A percentile compares a stretch with the other conserved stretches of the same genome.
These are phyloP conservation scores for Fagopyrum homotropicum DNA, from an alignment of 148 eudicot genomes.

Conservation along the genomic window DNA sequence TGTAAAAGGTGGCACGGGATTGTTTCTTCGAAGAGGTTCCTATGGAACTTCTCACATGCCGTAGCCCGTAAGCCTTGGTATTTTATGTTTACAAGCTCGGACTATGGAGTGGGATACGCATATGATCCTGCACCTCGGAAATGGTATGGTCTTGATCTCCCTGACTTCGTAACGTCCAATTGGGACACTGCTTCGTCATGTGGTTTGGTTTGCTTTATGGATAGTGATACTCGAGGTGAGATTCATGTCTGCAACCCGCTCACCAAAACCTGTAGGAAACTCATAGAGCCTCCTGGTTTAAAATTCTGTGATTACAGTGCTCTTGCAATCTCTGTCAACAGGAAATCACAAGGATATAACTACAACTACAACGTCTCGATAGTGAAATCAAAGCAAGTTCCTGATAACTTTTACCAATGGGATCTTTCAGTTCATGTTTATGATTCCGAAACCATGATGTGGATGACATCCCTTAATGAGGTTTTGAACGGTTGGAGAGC, in stretches of 20 bases:
- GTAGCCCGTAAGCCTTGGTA: slow-evolving; percentile 78
- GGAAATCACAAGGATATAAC: slow-evolving; percentile 25
- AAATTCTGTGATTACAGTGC: slow-evolving; percentile 64
- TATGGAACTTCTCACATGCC: slow-evolving; percentile 48
- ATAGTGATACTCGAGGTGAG: slow-evolving; percentile 53
- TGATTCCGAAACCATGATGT: slow-evolving; percentile 47
- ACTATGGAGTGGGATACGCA: slow-evolving; percentile 69
- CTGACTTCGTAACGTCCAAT: slow-evolving; percentile 61
- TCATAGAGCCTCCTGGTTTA: slow-evolving; percentile 52
- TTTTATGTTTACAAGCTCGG: slow-evolving; percentile 85
- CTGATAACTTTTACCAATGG: slow-evolving; percentile 62
- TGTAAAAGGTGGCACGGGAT: slow-evolving; percentile 87
- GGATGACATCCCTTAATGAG: slow-evolving; percentile 53
- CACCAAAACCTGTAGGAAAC: slow-evolving; percentile 35
- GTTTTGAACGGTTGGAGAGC: slow-evolving; percentile 75
- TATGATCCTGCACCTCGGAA: slow-evolving; percentile 71
- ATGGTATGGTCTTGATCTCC: slow-evolving; percentile 78
- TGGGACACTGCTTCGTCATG: slow-evolving; percentile 84
- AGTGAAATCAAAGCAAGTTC: slow-evolving; percentile 81
- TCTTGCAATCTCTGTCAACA: slow-evolving; percentile 56
- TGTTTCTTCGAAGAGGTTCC: slow-evolving; percentile 61
- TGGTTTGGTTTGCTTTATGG: slow-evolving; percentile 92
- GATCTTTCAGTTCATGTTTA: slow-evolving; percentile 74
- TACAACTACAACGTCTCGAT: slow-evolving; percentile 37
- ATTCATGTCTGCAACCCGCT: slow-evolving; percentile 73